Evolutionary conservation across 306 rosid genomes (phyloP).

Genomic region (Cucurbita ficifolia): DNA sequence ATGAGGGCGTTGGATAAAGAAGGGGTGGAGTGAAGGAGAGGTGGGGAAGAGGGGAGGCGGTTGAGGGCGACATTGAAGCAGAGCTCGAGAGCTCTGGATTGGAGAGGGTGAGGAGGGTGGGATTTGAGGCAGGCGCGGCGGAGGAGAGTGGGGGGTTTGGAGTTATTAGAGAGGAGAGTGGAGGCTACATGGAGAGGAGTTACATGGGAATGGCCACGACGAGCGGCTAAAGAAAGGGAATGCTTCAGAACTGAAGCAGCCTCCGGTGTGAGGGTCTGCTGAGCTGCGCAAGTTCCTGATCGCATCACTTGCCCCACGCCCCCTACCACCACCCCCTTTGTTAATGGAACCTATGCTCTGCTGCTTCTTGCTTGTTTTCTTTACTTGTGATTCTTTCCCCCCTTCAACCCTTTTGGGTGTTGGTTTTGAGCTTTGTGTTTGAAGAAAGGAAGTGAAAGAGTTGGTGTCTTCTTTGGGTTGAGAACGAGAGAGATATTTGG

Average conservation of each 20-base stretch:
- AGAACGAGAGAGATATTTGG: neutral
- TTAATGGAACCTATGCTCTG: neutral
- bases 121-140: slow-evolving; percentile 9
- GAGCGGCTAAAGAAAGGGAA: neutral
- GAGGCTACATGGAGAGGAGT: slow-evolving; percentile 12
- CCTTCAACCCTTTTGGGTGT: neutral
- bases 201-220: slow-evolving; percentile 8
- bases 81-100: slow-evolving; percentile 11
- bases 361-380: neutral
- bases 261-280: slow-evolving; percentile 12
- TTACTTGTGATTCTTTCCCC: neutral
- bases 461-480: neutral
- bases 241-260: slow-evolving; percentile 9
- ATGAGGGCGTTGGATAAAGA: slow-evolving; percentile 10
- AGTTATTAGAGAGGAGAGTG: neutral
- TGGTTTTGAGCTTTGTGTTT: neutral
- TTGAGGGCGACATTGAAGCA: slow-evolving; percentile 15
- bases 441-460: neutral
- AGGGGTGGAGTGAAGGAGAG: neutral
- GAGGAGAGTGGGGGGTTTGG: neutral
- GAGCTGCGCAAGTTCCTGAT: slow-evolving; percentile 6
- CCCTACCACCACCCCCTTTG: neutral
- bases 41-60: slow-evolving; percentile 6
- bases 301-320: neutral
- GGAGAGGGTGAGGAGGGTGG: slow-evolving; percentile 6